Conservation (phyloP, 2,329 filamentous ascomycete genomes). For the Pseudogymnoascus sp. region DNA sequence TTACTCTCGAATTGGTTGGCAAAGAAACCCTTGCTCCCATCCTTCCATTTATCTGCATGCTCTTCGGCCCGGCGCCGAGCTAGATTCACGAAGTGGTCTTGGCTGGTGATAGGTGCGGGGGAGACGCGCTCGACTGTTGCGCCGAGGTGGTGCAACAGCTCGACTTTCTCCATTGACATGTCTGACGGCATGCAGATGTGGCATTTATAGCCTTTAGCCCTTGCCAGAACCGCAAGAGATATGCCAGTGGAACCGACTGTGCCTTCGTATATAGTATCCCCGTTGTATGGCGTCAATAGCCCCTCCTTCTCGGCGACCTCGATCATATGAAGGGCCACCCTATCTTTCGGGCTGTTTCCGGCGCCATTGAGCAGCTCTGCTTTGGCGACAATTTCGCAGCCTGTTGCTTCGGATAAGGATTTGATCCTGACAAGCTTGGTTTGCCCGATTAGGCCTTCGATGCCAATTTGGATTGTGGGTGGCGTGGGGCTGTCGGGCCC, state of each 20-base stretch:
- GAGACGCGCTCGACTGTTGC: conserved; percentile 87
- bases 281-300: conserved; percentile 67
- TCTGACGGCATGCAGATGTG: conserved; percentile 98
- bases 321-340: conserved; percentile 89
- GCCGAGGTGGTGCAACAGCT: conserved; percentile 81
- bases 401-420: conserved; percentile 78
- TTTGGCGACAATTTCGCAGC: conserved; percentile 85
- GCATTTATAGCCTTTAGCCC: conserved; percentile 81
- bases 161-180: conserved; percentile 80
- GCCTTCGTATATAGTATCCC: conserved; percentile 95
- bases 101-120: conserved; percentile 89
- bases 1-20: conserved; percentile 92
- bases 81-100: conserved; percentile 89
- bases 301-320: conserved; percentile 70
- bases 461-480: conserved; percentile 59
- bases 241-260: conserved; percentile 96
- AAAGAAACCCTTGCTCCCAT: conserved; percentile 76
- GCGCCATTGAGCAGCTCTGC: conserved; percentile 95
- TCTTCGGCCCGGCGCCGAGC: conserved; percentile 69
- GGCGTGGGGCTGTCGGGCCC: conserved; percentile 14
- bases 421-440: conserved; percentile 84
- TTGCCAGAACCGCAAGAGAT: conserved; percentile 80
- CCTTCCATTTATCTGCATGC: conserved; percentile 54
- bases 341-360: conserved; percentile 88
- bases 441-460: conserved; percentile 88